These are phyloP conservation scores for Ilex paraguariensis DNA, from an alignment of 305 asterid species.

Conservation along the genomic window DNA sequence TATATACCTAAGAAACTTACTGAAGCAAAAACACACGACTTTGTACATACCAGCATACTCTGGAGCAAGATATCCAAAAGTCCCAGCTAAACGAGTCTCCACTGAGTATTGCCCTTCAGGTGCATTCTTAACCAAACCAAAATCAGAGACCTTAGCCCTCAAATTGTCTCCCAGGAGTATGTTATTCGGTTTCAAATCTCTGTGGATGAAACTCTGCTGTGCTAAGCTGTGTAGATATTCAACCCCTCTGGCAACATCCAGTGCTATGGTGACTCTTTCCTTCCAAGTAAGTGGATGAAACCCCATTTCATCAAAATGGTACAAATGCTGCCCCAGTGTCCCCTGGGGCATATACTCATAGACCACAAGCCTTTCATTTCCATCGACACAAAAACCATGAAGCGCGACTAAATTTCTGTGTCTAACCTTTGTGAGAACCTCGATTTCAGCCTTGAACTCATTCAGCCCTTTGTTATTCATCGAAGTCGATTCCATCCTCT, in stretches of 20 bases:
- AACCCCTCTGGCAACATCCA: slow-evolving; percentile 83
- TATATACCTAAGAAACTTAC: background rate
- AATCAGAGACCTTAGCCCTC: slow-evolving; percentile 93
- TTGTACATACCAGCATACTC: slow-evolving; percentile 66
- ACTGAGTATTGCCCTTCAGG: slow-evolving; percentile 55
- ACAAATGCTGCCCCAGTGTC: slow-evolving; percentile 54
- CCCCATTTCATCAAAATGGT: slow-evolving; percentile 24
- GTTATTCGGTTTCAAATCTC: slow-evolving; percentile 85
- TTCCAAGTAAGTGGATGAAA: slow-evolving; percentile 50
- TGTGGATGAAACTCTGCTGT: slow-evolving; percentile 70
- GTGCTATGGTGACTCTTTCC: slow-evolving; percentile 54
- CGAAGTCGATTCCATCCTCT: slow-evolving; percentile 61
- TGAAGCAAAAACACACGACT: background rate
- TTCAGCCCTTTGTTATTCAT: slow-evolving; percentile 37
- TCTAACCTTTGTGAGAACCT: slow-evolving; percentile 66
- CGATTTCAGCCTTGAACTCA: slow-evolving; percentile 80
- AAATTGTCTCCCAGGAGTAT: slow-evolving; percentile 73
- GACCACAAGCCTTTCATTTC: slow-evolving; percentile 64
- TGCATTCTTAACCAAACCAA: slow-evolving; percentile 73
- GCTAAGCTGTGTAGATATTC: slow-evolving; percentile 79
- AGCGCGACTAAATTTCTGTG: slow-evolving; percentile 74
- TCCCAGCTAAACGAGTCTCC: slow-evolving; percentile 76
- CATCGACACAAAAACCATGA: slow-evolving; percentile 64
- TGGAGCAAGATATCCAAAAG: slow-evolving; percentile 95
- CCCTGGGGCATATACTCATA: slow-evolving; percentile 92